Evolutionary conservation across 345 rosid species (phyloP).

Genomic region (Sisymbrium irio): DNA sequence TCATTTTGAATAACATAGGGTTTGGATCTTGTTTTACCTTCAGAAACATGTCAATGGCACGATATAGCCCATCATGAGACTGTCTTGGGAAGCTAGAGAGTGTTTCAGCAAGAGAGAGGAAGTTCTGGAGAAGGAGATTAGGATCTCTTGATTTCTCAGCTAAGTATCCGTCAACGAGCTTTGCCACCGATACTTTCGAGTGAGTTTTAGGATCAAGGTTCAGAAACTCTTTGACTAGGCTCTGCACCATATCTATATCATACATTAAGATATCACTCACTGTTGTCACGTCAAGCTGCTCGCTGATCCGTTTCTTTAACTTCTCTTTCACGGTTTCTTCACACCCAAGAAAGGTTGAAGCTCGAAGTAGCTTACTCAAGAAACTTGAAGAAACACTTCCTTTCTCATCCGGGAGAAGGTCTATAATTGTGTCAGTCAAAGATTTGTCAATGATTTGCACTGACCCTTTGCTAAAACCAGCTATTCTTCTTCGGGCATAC

Average conservation of each 20-base stretch:
- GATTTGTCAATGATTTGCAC: conserved; percentile 43
- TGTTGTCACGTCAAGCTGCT: conserved; percentile 55
- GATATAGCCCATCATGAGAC: conserved; percentile 62
- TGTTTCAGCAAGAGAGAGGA: conserved; percentile 44
- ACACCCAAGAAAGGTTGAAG: conserved; percentile 44
- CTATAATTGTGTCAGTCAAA: conserved; percentile 49
- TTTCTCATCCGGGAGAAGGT: conserved; percentile 53
- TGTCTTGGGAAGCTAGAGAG: conserved; percentile 51
- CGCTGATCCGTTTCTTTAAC: conserved; percentile 45
- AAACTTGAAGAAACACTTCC: conserved; percentile 51
- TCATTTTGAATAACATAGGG: background rate
- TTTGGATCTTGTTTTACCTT: conserved; percentile 42
- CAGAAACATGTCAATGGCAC: conserved; percentile 68
- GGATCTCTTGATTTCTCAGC: conserved; percentile 61
- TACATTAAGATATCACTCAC: conserved; percentile 48
- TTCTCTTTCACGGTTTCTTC: conserved; percentile 48
- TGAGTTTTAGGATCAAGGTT: conserved; percentile 25
- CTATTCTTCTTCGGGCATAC: conserved; percentile 49
- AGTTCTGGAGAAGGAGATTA: conserved; percentile 39
- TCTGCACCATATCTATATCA: conserved; percentile 59
- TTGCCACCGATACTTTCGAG: conserved; percentile 43
- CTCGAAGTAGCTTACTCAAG: conserved; percentile 56
- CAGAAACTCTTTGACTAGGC: conserved; percentile 47
- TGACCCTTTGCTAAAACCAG: conserved; percentile 55
- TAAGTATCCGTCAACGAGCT: conserved; percentile 63